Evolutionary conservation across 495 filamentous ascomycete species (phyloP).

Genomic region (Bombardia bombarda): DNA sequence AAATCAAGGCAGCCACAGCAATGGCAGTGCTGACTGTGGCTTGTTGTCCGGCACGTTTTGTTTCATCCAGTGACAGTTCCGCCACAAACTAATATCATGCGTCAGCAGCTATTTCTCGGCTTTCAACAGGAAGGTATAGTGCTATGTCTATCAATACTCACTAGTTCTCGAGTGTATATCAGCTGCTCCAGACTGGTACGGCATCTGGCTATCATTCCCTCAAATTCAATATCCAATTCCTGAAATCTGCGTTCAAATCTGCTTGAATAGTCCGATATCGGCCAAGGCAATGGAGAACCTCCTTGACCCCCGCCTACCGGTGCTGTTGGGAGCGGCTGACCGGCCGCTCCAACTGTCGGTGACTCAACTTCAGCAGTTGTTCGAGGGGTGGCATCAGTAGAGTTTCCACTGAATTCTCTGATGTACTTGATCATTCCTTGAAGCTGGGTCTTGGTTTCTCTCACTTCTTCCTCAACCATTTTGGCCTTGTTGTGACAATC

Average conservation of each 20-base stretch:
- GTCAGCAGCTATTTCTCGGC: not conserved
- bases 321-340: too few relatives aligned
- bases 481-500: not conserved
- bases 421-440: conserved; percentile 3
- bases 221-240: conserved; percentile 7
- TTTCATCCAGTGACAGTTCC: conserved; percentile 3
- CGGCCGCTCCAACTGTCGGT: not conserved
- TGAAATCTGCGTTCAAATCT: conserved; percentile 2
- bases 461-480: conserved; percentile 4
- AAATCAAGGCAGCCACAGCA: conserved; percentile 11
- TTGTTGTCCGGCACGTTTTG: not conserved
- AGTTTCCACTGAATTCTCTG: not conserved
- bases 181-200: conserved; percentile 1
- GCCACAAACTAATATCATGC: conserved; percentile 2
- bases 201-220: conserved; percentile 6
- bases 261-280: too few relatives aligned
- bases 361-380: not conserved
- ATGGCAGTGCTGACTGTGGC: conserved; percentile 2
- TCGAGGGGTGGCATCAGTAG: not conserved
- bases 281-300: too few relatives aligned
- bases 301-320: too few relatives aligned
- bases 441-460: not conserved
- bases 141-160: not conserved
- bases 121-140: not conserved
- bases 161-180: conserved; percentile 4